Evolutionary conservation across 306 rosid genomes (phyloP).

Genomic region (Gillenia trifoliata): DNA sequence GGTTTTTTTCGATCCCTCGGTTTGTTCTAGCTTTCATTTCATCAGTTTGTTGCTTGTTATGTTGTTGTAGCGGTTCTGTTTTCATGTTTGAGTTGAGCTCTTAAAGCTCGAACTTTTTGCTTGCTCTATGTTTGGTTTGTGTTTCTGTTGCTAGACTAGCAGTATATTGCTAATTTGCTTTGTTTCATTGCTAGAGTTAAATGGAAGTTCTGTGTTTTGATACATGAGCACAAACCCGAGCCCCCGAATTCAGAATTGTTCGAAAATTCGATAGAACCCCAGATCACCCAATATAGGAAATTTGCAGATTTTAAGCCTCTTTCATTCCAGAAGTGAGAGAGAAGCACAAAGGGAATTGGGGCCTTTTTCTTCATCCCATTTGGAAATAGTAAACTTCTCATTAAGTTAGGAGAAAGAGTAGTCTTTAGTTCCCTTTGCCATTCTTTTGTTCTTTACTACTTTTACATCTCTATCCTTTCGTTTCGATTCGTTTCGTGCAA

Average conservation of each 20-base stretch:
- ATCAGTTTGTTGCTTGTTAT: constrained; percentile 2
- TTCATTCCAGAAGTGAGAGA: constrained; percentile 22
- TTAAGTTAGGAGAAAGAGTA: constrained; percentile 14
- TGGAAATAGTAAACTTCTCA: constrained; percentile 20
- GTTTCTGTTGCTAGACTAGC: constrained; percentile 30
- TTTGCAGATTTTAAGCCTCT: not conserved
- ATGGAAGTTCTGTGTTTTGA: constrained; percentile 3
- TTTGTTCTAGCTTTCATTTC: constrained; percentile 21
- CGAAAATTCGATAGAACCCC: not conserved
- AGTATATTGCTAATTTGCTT: constrained; percentile 15
- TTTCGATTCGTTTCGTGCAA: not conserved
- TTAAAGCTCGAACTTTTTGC: constrained; percentile 16
- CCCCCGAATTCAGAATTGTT: not conserved
- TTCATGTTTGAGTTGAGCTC: constrained; percentile 35
- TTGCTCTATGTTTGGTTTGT: constrained; percentile 27
- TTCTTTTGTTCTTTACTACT: constrained; percentile 18
- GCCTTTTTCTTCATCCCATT: constrained; percentile 10
- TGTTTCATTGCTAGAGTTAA: constrained; percentile 23
- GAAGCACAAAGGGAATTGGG: not conserved
- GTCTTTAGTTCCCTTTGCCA: constrained; percentile 9
- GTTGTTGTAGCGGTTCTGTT: constrained; percentile 8
- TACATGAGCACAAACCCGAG: not conserved
- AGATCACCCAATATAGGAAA: constrained; percentile 10
- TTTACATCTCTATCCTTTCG: constrained; percentile 36
- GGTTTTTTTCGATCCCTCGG: constrained; percentile 41